Percentiles rank a stretch among this genome's conserved stretches.
phyloP scores from a whole-genome alignment of 2,329 filamentous ascomycete species.

The Magnaporthales sp. region DNA sequence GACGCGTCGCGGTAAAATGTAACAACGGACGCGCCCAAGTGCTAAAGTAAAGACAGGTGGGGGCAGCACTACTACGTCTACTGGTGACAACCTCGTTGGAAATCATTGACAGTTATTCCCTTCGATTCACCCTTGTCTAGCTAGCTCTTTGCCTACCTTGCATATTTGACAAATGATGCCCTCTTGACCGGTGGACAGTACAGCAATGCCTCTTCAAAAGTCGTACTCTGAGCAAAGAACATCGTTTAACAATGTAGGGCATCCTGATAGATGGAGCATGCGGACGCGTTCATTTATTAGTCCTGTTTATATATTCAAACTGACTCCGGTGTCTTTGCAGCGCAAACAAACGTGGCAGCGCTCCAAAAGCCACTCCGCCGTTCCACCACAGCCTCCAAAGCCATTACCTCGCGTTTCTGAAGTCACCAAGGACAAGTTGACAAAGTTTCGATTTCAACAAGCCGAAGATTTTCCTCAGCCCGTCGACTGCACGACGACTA shows the following conservation, averaged over 20 bases:
- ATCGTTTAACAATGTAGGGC: not conserved
- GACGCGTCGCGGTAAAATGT: not conserved
- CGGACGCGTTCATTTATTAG: not conserved
- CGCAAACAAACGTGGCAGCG: slow-evolving; percentile 42
- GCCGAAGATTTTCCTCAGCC: slow-evolving; percentile 18
- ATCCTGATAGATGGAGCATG: not conserved
- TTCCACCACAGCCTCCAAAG: slow-evolving; percentile 25
- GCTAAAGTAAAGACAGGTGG: slow-evolving; percentile 1
- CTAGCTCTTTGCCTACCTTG: not conserved
- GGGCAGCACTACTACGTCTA: not conserved
- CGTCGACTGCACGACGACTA: slow-evolving; percentile 3
- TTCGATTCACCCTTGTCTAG: not conserved
- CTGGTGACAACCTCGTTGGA: not conserved
- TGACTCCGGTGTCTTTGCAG: slow-evolving; percentile 13
- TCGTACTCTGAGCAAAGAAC: slow-evolving; percentile 29
- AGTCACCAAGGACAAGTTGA: slow-evolving; percentile 52
- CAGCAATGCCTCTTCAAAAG: slow-evolving; percentile 30
- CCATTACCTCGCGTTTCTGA: slow-evolving; percentile 44
- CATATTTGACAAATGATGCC: not conserved
- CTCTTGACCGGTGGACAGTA: not conserved
- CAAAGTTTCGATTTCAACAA: slow-evolving; percentile 42
- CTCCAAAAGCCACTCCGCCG: slow-evolving; percentile 41
- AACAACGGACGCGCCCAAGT: not conserved
- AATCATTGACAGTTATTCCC: not conserved
- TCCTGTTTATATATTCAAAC: not conserved